Evolutionary conservation across 805 yeast genomes (phyloP), one percentile per base, ranked within the genome.

Genomic region (Candida ficus): DNA sequence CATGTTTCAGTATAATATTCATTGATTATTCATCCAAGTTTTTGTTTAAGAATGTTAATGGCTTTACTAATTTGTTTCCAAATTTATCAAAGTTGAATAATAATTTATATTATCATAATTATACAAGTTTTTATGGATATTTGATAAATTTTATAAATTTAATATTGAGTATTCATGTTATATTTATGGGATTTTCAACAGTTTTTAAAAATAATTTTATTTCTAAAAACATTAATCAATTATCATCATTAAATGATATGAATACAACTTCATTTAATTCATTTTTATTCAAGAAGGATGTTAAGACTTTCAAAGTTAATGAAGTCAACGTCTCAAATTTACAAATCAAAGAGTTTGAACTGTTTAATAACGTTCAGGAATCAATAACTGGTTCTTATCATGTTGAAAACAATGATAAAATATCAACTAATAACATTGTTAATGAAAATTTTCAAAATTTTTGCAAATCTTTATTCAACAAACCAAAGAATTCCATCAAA

Each of bases 401-500:
- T 11, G 36, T 30, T 11, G 18, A 20, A 11, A 23, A 33, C 14
- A 37, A 39, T 16, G 38, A 47, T 17, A 37, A 44, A 9, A 45
- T 51, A 1, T 49, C 54, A 4, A 38, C 53, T 5, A 46, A 47
- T n/a, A 45, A 50, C 27, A 48, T 56, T 9, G 59, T 56, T 5
- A 38, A 52, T 14, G 58, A 52, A 16, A 56, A 56, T 35, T 56
- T 56, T 32, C 51, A 53, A 28, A 45, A 44, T 12, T 55, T 54
- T 23, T 49, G 45, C 28, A 47, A 45, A 32, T 34, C 49, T 11
- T 41, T 52, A 1, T 52, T 49, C 14, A 32, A 45, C 9, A 54
- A 45, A 29, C 35, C 49, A 11, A 53, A 48, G 26, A 46, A 42
- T 28, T 42, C 51, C 16, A 35, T 45, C 18, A 42, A 47, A 17